phyloP scores from a whole-genome alignment of 106 monocot genomes.

The Acorus calamus region DNA sequence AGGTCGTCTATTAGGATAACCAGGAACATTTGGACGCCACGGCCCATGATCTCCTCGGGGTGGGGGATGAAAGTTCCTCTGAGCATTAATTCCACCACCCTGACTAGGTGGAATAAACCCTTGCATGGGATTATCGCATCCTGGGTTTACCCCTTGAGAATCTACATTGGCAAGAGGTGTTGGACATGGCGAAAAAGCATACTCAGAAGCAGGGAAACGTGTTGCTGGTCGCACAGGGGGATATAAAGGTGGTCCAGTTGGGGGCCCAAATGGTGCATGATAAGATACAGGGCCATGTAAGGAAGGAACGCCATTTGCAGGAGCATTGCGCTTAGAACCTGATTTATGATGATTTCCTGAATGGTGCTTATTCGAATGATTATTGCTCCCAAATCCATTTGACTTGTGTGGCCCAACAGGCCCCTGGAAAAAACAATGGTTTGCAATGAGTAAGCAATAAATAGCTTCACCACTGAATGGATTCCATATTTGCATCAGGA shows the following conservation, averaged over 20 bases:
- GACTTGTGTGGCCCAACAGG: constrained; percentile 26
- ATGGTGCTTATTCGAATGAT: constrained; percentile 45
- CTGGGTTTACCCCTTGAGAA: constrained; percentile 39
- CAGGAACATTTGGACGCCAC: constrained; percentile 38
- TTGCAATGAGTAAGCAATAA: too few species aligned
- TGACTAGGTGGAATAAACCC: constrained; percentile 34
- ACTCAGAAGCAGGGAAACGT: constrained; percentile 45
- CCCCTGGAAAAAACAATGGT: constrained; percentile 38
- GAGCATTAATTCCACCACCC: constrained; percentile 26
- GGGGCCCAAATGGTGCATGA: constrained; percentile 44
- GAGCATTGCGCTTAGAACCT: constrained; percentile 33
- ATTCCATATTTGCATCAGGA: too few species aligned
- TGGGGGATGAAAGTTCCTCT: constrained; percentile 25
- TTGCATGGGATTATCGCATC: constrained; percentile 32
- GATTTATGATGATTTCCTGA: constrained; percentile 33
- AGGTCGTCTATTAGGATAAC: constrained; percentile 29
- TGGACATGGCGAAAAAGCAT: constrained; percentile 45
- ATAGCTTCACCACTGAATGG: too few species aligned
- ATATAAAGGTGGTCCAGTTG: constrained; percentile 15
- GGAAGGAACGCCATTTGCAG: constrained; percentile 36
- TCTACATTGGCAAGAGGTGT: constrained; percentile 43
- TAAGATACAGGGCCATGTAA: constrained; percentile 42
- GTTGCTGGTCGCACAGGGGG: constrained; percentile 33
- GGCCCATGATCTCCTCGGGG: constrained; percentile 43
- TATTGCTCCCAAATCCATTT: constrained; percentile 46